phyloP scores from a whole-genome alignment of 2,329 filamentous ascomycete genomes.

The Hypomyces rosellus region DNA sequence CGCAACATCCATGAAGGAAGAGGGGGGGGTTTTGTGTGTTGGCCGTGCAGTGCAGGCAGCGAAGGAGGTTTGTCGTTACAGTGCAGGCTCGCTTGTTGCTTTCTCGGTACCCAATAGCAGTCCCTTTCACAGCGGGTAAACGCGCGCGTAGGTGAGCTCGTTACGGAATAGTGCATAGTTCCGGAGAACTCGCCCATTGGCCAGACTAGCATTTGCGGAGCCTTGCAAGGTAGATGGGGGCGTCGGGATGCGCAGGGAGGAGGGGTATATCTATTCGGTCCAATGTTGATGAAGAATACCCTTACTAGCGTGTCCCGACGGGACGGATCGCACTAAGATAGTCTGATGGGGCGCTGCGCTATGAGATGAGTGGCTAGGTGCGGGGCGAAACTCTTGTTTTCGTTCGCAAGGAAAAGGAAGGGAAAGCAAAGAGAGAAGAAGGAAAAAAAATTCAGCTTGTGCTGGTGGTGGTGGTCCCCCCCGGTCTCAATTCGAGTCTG shows the following conservation, averaged over 20 bases:
- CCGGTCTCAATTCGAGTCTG: too few relatives aligned
- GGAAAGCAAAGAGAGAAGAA: not conserved
- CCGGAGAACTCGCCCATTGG: constrained; percentile 25
- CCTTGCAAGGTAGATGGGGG: not conserved
- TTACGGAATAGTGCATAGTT: constrained; percentile 12
- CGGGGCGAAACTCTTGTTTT: constrained; percentile 11
- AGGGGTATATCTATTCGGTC: constrained; percentile 10
- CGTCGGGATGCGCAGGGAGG: constrained; percentile 4
- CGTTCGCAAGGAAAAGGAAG: constrained; percentile 7
- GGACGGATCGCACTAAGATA: constrained; percentile 28
- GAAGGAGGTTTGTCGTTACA: constrained; percentile 8
- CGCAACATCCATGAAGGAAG: constrained; percentile 7
- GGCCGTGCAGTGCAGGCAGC: constrained; percentile 17
- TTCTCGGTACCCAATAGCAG: constrained; percentile 25
- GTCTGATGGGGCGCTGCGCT: constrained; percentile 16
- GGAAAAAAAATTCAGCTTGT: constrained; percentile 3
- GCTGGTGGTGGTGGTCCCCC: too few relatives aligned
- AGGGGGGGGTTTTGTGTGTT: constrained; percentile 17
- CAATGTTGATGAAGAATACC: constrained; percentile 15
- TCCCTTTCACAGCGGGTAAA: constrained; percentile 18
- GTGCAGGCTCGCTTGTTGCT: constrained; percentile 23
- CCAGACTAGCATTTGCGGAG: constrained; percentile 6
- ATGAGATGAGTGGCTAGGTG: constrained; percentile 22
- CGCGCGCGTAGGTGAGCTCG: constrained; percentile 23
- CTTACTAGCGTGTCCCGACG: constrained; percentile 31